phyloP scores from a whole-genome alignment of 768 basidiomycete genomes.

The Paxillus rubicundulus region DNA sequence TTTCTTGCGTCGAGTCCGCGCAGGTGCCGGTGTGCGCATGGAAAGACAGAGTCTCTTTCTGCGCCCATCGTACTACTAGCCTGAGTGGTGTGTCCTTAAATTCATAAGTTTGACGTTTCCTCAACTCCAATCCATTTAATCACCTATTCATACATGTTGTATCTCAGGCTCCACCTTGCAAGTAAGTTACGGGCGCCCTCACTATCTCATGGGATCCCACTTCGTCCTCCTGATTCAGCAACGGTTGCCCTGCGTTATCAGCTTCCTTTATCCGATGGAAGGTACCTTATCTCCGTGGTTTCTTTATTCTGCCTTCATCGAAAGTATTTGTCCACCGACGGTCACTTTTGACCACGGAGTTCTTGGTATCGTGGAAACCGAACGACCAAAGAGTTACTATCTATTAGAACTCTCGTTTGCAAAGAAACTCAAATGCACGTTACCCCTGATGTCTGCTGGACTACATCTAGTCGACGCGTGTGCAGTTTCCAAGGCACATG shows the following conservation, averaged over 20 bases:
- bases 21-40: too few relatives aligned
- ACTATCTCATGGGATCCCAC: neutral
- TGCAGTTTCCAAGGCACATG: neutral
- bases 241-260: neutral
- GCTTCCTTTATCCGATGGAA: neutral
- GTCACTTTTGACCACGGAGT: neutral
- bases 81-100: too few relatives aligned
- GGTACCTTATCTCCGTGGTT: neutral
- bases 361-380: slow-evolving; percentile 10
- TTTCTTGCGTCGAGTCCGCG: too few relatives aligned
- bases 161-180: too few relatives aligned
- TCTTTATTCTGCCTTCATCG: neutral
- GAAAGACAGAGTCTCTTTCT: too few relatives aligned
- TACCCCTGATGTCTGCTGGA: neutral
- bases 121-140: too few relatives aligned
- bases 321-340: neutral
- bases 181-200: too few relatives aligned
- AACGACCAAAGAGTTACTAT: slow-evolving; percentile 2
- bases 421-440: neutral
- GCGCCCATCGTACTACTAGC: too few relatives aligned
- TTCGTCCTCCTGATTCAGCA: neutral
- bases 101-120: too few relatives aligned
- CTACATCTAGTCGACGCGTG: too few relatives aligned
- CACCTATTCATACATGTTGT: too few relatives aligned
- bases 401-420: slow-evolving; percentile 1